Evolutionary conservation across 2,329 filamentous ascomycete genomes (phyloP).

Genomic region (Epichloe amarillans): DNA sequence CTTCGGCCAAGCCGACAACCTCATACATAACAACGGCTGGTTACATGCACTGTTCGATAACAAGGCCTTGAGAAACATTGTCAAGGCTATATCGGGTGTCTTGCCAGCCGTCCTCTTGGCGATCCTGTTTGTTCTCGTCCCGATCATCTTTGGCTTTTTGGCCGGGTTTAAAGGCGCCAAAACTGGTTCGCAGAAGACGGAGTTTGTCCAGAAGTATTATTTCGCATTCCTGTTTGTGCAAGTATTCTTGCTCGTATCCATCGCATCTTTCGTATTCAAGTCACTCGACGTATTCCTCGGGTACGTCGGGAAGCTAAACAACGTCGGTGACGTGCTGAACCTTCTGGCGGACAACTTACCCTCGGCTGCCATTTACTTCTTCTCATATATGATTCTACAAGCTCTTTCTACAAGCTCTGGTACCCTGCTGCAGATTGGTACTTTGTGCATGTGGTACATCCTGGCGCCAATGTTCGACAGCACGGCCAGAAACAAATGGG

Average conservation of each 20-base stretch:
- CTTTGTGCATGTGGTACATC: constrained; percentile 69
- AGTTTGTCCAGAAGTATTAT: constrained; percentile 85
- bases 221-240: constrained; percentile 92
- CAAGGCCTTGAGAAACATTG: constrained; percentile 44
- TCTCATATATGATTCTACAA: constrained; percentile 95
- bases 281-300: constrained; percentile 50
- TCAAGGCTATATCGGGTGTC: constrained; percentile 64
- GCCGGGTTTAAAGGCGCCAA: constrained; percentile 65
- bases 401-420: constrained; percentile 83
- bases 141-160: constrained; percentile 62
- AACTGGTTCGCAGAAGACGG: constrained; percentile 63
- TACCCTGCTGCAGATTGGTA: constrained; percentile 72
- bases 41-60: constrained; percentile 55
- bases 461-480: constrained; percentile 70
- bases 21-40: constrained; percentile 55
- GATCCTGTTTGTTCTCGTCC: constrained; percentile 67
- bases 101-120: constrained; percentile 66
- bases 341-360: constrained; percentile 70
- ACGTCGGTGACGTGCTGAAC: constrained; percentile 54
- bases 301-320: constrained; percentile 27
- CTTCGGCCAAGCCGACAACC: constrained; percentile 59
- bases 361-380: constrained; percentile 88
- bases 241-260: constrained; percentile 82
- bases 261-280: constrained; percentile 59
- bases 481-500: constrained; percentile 73